Conservation (phyloP, 1,284 basidiomycete genomes). For the Entoloma clypeatum region DNA sequence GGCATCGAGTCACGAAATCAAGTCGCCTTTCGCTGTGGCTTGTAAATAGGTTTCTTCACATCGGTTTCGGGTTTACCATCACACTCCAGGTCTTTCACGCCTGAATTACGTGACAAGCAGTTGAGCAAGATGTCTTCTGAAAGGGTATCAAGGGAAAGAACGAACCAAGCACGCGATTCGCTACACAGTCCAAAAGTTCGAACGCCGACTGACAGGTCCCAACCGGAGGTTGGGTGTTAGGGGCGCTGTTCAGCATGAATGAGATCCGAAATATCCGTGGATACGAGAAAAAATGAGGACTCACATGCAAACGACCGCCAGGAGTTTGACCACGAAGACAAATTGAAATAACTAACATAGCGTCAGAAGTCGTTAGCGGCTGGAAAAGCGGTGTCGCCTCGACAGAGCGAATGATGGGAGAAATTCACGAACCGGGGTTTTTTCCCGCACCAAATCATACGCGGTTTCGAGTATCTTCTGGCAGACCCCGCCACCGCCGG, state of each 20-base stretch:
- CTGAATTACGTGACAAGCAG: background rate
- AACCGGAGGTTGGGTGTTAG: background rate
- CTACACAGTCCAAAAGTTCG: background rate
- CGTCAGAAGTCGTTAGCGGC: background rate
- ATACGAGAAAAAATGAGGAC: background rate
- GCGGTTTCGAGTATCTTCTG: background rate
- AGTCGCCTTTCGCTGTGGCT: too few species aligned
- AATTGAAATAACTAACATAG: background rate
- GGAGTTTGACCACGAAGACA: background rate
- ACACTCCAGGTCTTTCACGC: background rate
- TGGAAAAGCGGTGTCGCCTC: background rate
- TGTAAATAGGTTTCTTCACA: too few species aligned
- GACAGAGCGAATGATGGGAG: background rate
- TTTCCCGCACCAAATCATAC: background rate
- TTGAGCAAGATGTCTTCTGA: background rate
- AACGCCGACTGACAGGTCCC: constrained; percentile 2
- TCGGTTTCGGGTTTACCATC: too few species aligned
- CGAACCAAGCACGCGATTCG: constrained; percentile 1
- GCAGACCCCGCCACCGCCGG: background rate
- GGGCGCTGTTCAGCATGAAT: background rate
- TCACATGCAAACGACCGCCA: background rate
- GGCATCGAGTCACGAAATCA: too few species aligned
- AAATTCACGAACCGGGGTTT: background rate
- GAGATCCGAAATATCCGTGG: background rate
- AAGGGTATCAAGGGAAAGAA: background rate